Conservation (phyloP, 2,329 filamentous ascomycete species). For the Fusarium stilboides region DNA sequence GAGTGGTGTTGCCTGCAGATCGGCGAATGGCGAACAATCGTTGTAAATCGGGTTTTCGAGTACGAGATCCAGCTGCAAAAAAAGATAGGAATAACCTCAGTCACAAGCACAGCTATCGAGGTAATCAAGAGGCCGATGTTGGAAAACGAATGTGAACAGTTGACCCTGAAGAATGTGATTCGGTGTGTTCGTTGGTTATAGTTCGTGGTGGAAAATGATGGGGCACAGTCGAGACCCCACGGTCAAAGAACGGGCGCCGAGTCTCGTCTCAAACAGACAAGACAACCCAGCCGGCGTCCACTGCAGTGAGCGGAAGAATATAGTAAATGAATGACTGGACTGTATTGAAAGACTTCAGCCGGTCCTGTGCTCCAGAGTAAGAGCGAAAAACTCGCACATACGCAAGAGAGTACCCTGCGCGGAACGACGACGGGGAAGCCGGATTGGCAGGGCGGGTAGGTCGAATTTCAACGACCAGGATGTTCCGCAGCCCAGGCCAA, state of each 20-base stretch:
- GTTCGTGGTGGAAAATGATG: slow-evolving; percentile 33
- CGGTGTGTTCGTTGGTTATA: slow-evolving; percentile 33
- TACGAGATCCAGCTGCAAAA: slow-evolving; percentile 27
- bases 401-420: slow-evolving; percentile 43
- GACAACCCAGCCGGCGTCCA: slow-evolving; percentile 46
- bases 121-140: slow-evolving; percentile 32
- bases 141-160: slow-evolving; percentile 36
- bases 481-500: slow-evolving; percentile 30
- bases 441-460: slow-evolving; percentile 45
- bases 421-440: slow-evolving; percentile 48
- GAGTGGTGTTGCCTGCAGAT: slow-evolving; percentile 23
- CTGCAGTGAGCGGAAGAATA: slow-evolving; percentile 29
- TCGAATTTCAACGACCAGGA: slow-evolving; percentile 41
- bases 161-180: slow-evolving; percentile 25
- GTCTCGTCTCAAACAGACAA: slow-evolving; percentile 42
- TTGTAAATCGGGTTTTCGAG: slow-evolving; percentile 19
- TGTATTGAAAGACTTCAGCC: slow-evolving; percentile 25
- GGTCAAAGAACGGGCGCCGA: slow-evolving; percentile 43
- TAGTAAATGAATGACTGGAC: slow-evolving; percentile 13
- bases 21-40: slow-evolving; percentile 25
- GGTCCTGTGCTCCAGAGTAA: slow-evolving; percentile 31
- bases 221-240: slow-evolving; percentile 35
- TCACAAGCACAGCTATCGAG: slow-evolving; percentile 34
- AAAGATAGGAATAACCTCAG: slow-evolving; percentile 21
- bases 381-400: slow-evolving; percentile 46